These are phyloP conservation scores for Pseudogymnoascus sp. DNA, from an alignment of 2,329 filamentous ascomycete genomes.

Conservation along the genomic window DNA sequence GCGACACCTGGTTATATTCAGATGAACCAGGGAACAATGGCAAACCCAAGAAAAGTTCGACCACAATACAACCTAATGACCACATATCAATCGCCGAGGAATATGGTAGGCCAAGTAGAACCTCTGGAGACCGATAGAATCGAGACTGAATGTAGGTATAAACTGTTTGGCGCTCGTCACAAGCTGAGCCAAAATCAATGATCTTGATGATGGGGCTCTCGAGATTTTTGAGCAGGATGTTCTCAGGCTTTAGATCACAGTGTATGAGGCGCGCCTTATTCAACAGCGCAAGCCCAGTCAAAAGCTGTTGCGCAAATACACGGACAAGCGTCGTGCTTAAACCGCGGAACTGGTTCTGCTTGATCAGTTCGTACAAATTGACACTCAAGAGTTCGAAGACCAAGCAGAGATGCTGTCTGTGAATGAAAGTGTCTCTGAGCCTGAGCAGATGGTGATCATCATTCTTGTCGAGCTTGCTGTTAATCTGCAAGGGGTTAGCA, in stretches of 20 bases:
- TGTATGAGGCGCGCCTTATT: conserved; percentile 97
- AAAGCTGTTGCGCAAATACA: conserved; percentile 92
- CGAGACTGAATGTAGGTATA: conserved; percentile 99
- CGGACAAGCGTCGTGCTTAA: conserved; percentile 93
- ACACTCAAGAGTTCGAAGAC: conserved; percentile 96
- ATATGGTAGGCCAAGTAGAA: conserved; percentile 89
- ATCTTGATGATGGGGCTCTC: conserved; percentile 99
- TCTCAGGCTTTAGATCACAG: conserved; percentile 96
- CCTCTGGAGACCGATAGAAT: conserved; percentile 95
- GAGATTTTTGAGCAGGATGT: conserved; percentile 93
- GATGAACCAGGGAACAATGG: conserved; percentile 95
- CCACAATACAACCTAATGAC: conserved; percentile 96
- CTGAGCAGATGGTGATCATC: conserved; percentile 94
- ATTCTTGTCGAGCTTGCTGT: conserved; percentile 98
- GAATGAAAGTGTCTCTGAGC: conserved; percentile 96
- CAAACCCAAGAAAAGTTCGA: conserved; percentile 90
- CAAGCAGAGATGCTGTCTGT: conserved; percentile 90
- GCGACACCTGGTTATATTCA: conserved; percentile 95
- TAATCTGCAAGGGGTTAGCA: conserved; percentile 53
- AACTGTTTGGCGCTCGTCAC: conserved; percentile 94
- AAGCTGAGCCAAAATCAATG: conserved; percentile 97
- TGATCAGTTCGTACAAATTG: conserved; percentile 97
- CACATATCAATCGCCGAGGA: conserved; percentile 99
- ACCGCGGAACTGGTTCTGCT: conserved; percentile 97
- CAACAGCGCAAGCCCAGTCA: conserved; percentile 83